Conservation (phyloP, 140 eudicot species). For the Stevia rebaudiana region DNA sequence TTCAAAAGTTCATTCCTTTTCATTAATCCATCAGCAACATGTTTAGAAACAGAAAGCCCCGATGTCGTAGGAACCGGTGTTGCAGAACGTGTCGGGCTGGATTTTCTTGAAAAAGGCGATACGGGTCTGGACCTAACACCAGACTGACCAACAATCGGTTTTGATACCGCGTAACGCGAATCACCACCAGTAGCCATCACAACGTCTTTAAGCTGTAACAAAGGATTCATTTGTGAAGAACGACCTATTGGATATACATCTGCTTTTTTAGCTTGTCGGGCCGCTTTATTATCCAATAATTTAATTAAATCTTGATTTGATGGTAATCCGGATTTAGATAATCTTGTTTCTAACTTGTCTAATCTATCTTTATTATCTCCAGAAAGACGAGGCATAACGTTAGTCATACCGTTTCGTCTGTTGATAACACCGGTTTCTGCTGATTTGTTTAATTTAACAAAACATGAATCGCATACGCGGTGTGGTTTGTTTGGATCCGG, state of each 20-base stretch:
- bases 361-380: conserved; percentile 76
- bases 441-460: conserved; percentile 55
- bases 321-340: conserved; percentile 54
- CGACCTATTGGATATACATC: conserved; percentile 64
- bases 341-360: conserved; percentile 67
- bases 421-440: conserved; percentile 45
- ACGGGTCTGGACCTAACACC: conserved; percentile 75
- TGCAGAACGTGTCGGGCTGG: conserved; percentile 91
- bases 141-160: conserved; percentile 54
- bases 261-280: conserved; percentile 64
- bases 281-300: conserved; percentile 77
- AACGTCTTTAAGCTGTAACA: conserved; percentile 74
- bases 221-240: conserved; percentile 57
- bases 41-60: conserved; percentile 81
- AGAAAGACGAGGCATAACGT: conserved; percentile 67
- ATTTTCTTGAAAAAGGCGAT: conserved; percentile 77
- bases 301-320: conserved; percentile 74
- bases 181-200: conserved; percentile 56
- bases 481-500: conserved; percentile 84
- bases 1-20: conserved; percentile 78
- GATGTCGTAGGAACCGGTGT: conserved; percentile 94
- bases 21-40: conserved; percentile 74
- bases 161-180: conserved; percentile 54
- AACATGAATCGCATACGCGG: conserved; percentile 94
- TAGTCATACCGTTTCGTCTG: conserved; percentile 56